A percentile compares a stretch with the other conserved stretches of the same genome.
phyloP scores from a whole-genome alignment of 2,329 filamentous ascomycete species.

The Coniella vitis region DNA sequence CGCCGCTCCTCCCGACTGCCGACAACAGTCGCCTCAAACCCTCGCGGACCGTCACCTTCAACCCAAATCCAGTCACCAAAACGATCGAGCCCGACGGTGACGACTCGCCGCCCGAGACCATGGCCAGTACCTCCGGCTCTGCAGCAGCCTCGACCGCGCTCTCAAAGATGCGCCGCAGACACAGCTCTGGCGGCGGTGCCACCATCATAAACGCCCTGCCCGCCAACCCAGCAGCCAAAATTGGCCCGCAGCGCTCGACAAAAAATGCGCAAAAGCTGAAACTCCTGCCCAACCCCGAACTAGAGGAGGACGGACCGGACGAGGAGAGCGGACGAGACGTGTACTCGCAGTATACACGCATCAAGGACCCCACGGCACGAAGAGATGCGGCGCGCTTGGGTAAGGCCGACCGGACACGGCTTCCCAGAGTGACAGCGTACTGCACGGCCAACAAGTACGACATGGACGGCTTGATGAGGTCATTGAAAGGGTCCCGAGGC shows the following conservation, averaged over 20 bases:
- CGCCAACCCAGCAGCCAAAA: slow-evolving; percentile 52
- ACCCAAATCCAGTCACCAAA: slow-evolving; percentile 58
- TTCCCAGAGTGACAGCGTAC: slow-evolving; percentile 92
- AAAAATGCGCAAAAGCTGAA: slow-evolving; percentile 97
- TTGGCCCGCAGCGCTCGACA: slow-evolving; percentile 89
- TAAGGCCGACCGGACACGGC: slow-evolving; percentile 80
- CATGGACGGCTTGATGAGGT: slow-evolving; percentile 82
- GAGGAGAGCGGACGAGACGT: slow-evolving; percentile 93
- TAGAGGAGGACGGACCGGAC: slow-evolving; percentile 68
- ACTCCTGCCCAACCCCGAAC: slow-evolving; percentile 84
- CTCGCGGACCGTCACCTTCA: slow-evolving; percentile 68
- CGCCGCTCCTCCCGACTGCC: slow-evolving; percentile 20
- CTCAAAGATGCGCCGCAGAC: slow-evolving; percentile 77
- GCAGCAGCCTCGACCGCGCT: slow-evolving; percentile 57
- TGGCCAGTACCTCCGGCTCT: slow-evolving; percentile 24
- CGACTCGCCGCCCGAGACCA: slow-evolving; percentile 19
- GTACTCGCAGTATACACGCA: slow-evolving; percentile 94
- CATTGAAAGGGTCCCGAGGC: slow-evolving; percentile 70
- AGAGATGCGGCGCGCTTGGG: slow-evolving; percentile 87
- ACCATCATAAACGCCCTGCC: slow-evolving; percentile 41
- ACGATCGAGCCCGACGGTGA: slow-evolving; percentile 48
- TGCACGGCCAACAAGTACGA: slow-evolving; percentile 91
- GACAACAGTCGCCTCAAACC: slow-evolving; percentile 34
- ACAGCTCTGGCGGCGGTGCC: slow-evolving; percentile 73
- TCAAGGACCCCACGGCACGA: slow-evolving; percentile 90